These are phyloP conservation scores for Ophioceras dolichostomum DNA, from an alignment of 2,329 filamentous ascomycete genomes.

Conservation along the genomic window DNA sequence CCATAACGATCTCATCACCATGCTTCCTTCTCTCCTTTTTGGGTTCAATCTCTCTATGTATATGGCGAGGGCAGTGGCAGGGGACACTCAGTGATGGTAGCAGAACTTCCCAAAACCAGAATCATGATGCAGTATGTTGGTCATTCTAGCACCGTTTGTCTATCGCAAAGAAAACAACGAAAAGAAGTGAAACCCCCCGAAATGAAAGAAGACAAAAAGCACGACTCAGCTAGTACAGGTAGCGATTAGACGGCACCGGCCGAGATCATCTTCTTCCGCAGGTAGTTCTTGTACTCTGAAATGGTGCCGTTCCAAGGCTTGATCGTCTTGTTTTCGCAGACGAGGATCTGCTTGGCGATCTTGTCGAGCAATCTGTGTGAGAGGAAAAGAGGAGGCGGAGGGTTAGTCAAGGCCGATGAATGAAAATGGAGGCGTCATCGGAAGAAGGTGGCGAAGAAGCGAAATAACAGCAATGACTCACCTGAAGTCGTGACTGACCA, in stretches of 20 bases:
- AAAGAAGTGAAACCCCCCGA: conserved; percentile 1
- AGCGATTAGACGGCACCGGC: conserved; percentile 65
- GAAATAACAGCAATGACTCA: conserved; percentile 40
- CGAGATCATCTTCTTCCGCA: conserved; percentile 97
- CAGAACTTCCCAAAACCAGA: too few relatives aligned
- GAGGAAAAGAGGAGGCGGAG: conserved; percentile 8
- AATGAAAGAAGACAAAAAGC: conserved; percentile 4
- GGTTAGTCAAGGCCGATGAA: too few relatives aligned
- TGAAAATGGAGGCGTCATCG: not conserved
- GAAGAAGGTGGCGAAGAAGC: not conserved
- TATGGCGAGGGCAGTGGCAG: too few relatives aligned
- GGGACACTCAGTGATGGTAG: too few relatives aligned
- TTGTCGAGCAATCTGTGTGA: conserved; percentile 80
- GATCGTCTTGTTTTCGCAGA: conserved; percentile 97
- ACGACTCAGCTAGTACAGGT: not conserved
- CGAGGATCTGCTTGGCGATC: conserved; percentile 98
- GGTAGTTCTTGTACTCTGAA: conserved; percentile 92
- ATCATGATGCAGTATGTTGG: too few relatives aligned
- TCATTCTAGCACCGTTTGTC: too few relatives aligned
- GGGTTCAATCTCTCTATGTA: too few relatives aligned
- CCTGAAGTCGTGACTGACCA: conserved; percentile 98
- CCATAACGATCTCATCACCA: too few relatives aligned
- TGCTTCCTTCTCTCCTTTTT: too few relatives aligned
- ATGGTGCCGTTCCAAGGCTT: conserved; percentile 81
- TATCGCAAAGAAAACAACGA: conserved; percentile 2